phyloP scores from a whole-genome alignment of 345 rosid genomes.

The Salix exigua region DNA sequence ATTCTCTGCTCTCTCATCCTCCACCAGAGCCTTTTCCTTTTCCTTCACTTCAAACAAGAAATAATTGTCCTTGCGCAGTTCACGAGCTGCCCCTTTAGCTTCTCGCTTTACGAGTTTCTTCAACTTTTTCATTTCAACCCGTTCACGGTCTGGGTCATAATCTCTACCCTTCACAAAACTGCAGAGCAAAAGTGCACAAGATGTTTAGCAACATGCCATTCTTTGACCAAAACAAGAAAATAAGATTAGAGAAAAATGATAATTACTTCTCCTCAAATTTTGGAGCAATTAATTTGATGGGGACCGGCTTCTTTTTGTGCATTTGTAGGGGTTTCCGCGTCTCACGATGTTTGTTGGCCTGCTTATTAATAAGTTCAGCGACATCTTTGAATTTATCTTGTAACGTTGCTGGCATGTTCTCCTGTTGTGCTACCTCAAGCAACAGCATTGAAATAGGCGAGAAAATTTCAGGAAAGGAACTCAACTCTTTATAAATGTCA shows the following conservation, averaged over 20 bases:
- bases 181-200: slow-evolving; percentile 32
- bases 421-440: slow-evolving; percentile 49
- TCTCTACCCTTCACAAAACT: slow-evolving; percentile 86
- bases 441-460: slow-evolving; percentile 52
- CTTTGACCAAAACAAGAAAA: background rate
- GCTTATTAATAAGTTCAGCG: slow-evolving; percentile 50
- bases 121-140: slow-evolving; percentile 63
- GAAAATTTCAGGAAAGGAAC: slow-evolving; percentile 77
- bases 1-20: slow-evolving; percentile 65
- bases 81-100: slow-evolving; percentile 72
- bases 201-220: background rate
- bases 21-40: slow-evolving; percentile 43
- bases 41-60: slow-evolving; percentile 54
- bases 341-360: slow-evolving; percentile 40
- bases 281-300: slow-evolving; percentile 66
- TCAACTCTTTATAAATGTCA: slow-evolving; percentile 46
- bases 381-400: slow-evolving; percentile 46
- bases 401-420: slow-evolving; percentile 47
- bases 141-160: slow-evolving; percentile 83
- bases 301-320: slow-evolving; percentile 72
- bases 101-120: slow-evolving; percentile 52
- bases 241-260: background rate
- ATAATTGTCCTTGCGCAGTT: slow-evolving; percentile 75
- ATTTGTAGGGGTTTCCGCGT: slow-evolving; percentile 71
- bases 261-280: slow-evolving; percentile 75